Evolutionary conservation across 371 early-diverging fungal genomes (phyloP), one percentile per base, ranked within the genome.

Genomic region (Rhizopus sp.): DNA sequence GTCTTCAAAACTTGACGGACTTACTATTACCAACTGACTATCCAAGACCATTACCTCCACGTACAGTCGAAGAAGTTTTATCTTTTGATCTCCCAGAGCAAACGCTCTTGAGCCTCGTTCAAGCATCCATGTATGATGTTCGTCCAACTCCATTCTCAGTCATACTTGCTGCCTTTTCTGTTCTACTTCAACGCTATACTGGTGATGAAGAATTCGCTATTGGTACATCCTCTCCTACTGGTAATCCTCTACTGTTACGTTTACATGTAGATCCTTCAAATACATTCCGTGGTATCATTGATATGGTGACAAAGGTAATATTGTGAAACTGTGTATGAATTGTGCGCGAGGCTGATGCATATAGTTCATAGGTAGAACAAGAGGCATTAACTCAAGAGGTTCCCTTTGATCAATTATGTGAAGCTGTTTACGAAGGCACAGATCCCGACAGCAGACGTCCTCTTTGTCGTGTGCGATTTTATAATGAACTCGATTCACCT

Each of bases 171-270:
- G 96, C 97, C 3, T 97, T 98, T 59, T 77, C 90, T 0, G 82
- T 96, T 1, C 70, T 97, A 47, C 72, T 98, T 69, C 93, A 95
- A 75, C 80, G 91, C 45, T 93, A 93, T 68, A 93, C 96, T 1
- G 96, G 95, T 45, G 96, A 97, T 66, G 94, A 96, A 69, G 98
- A 97, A 64, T 89, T 98, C 46, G 84, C 89, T 16, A 90, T 97
- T 23, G 95, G 96, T 48, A 88, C 92, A 34, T 90, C 92, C 6
- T 93, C 94, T 17, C 77, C 73, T 49, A 75, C 90, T 13, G 72
- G 87, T 30, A 94, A 97, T 64, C 95, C 97, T 33, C 78, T 95
- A 13, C 90, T 97, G 1, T 79, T 98, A 65, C 81, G 96, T 40
- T 73, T 95, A 15, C 66, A 68, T 15, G 84, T 97, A 4, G 69